Base-by-base conservation (phyloP, 2,329 filamentous ascomycete species). In the Elsinoe fawcettii region DNA sequence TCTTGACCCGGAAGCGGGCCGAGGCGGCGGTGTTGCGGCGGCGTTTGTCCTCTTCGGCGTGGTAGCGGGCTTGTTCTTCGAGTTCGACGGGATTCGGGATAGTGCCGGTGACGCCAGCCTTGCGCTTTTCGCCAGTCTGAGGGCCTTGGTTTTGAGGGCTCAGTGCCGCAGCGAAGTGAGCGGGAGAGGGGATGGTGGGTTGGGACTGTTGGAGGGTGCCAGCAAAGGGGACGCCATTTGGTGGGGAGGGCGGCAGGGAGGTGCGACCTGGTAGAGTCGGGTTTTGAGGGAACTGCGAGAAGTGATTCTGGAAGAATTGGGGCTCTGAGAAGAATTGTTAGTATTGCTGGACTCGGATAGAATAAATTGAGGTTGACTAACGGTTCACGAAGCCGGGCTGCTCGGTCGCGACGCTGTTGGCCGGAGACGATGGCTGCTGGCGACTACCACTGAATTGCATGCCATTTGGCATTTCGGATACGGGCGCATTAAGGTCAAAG, bases 1-100 rank as follows among this genome's bases (percentile, higher is more conserved):
- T 79, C 72, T 79, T 79, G 60, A 79, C 72, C 47, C 76, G 74
- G 73, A 79, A 79, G 43, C 76, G 74, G 14, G 76, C 76, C 57
- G 71, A 75, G n/a, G 76, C 76, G 37, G 76, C 76, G 1, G 76
- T 79, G 68, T 79, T 79, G 59, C 76, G 74, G 32, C 76, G 74
- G 51, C 76, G 75, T 68, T 79, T 79, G 70, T 79, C 76, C 63
- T 78, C 76, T 60, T 79, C 76, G 7, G 76, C 76, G 27, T 75
- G 75, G 36, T 73, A 55, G 60, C 76, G 74, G 23, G 74, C 72
- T 22, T 68, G 62, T 60, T 78, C 76, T 60, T 78, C 76, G 27
- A 76, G 66, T 34, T 71, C 67, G 30, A 56, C 68, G 57, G 63
- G 65, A 59, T 60, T 66, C 60, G 63, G 66, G 43, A 64, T 67